These are phyloP conservation scores for Arctostaphylos glauca DNA, from an alignment of 148 eudicot genomes.

Conservation along the genomic window DNA sequence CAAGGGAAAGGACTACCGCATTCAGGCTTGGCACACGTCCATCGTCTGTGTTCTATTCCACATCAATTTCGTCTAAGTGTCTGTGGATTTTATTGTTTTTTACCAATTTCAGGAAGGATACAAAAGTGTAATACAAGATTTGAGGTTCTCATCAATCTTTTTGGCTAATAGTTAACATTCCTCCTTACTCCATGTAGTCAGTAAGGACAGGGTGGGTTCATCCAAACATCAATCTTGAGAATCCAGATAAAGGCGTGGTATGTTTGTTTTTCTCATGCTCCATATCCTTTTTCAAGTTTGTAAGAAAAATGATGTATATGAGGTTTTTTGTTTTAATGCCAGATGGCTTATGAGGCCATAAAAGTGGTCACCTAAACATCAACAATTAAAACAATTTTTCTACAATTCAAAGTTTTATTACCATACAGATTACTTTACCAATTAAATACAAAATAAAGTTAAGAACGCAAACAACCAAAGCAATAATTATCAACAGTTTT, in stretches of 20 bases:
- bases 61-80: background rate
- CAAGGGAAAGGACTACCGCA: background rate
- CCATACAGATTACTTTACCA: too few relatives aligned
- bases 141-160: background rate
- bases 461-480: too few relatives aligned
- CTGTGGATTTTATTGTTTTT: background rate
- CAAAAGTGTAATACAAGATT: background rate
- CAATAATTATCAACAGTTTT: too few relatives aligned
- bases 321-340: background rate
- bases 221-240: conserved; percentile 94
- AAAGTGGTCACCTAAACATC: background rate
- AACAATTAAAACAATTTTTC: too few relatives aligned
- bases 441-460: too few relatives aligned
- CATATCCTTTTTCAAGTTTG: background rate
- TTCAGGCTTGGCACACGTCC: too few relatives aligned
- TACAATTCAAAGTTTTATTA: too few relatives aligned
- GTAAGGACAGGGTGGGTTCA: conserved; percentile 93
- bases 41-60: background rate
- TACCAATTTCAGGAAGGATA: background rate
- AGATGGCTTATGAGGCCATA: background rate
- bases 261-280: conserved; percentile 21
- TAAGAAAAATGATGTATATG: background rate
- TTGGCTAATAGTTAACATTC: conserved; percentile 12
- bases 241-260: conserved; percentile 91
- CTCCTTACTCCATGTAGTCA: conserved; percentile 41